Base-by-base conservation (phyloP, 1,284 basidiomycete genomes). In the Pseudozyma sp. region DNA sequence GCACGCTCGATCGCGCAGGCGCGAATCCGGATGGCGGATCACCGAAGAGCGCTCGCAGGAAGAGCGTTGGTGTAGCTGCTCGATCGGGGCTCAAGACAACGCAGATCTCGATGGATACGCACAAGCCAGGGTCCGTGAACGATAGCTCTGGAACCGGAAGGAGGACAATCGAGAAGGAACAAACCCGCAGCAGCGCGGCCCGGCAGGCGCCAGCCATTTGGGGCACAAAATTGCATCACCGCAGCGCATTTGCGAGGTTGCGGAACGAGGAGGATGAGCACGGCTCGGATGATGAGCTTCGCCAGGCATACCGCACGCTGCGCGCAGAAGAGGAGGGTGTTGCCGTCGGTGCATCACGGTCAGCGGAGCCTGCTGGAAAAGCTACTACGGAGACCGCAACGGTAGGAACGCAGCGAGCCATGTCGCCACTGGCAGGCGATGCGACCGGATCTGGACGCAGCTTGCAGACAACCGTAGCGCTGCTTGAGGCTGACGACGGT, bases 401-500 rank as follows among this genome's bases (percentile, higher is more conserved):
- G 40, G 24, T 8, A 24, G 7, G 8, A 19, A 8, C 6, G 9
- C 17, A 43, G 33, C 13, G 34, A 29, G 1, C 8, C 6, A 19
- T 40, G 7, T 19, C 24, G 14, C 7, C 29, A 1, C n/a, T 17
- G 3, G 24, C 31, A 16, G 29, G 16, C 9, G 14, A 14, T 16
- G 44, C 42, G 11, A 1, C 35, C n/a, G n/a, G 29, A 16, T 19
- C 49, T n/a, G 65, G 33, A 8, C 42, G 43, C 6, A 54, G 48
- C 1, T 39, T 47, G 30, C 51, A 40, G 37, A 40, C 52, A 24
- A 50, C 43, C 46, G 49, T 19, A 14, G 54, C 58, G 13, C 47
- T 60, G 60, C 29, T 72, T 14, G 64, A 67, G 53, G 64, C 55
- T 1, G 69, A 71, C 6, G 63, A 72, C 35, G 69, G 64, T 0